Conservation (phyloP, 2,329 filamentous ascomycete species). For the Aspergillus vadensis region DNA sequence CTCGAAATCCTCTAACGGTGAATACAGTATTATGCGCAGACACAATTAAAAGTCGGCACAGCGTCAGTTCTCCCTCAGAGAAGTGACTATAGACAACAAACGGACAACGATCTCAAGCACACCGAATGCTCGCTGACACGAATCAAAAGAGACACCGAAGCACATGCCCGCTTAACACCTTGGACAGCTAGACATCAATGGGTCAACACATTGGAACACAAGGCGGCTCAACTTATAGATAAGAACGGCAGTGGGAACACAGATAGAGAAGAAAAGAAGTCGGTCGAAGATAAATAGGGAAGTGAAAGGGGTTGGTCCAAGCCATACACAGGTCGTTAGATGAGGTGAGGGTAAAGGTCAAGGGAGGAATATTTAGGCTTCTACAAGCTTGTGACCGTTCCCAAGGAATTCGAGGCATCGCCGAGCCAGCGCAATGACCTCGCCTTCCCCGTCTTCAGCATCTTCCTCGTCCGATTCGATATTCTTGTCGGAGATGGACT, state of each 20-base stretch:
- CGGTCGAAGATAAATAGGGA: slow-evolving; percentile 6
- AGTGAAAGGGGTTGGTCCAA: slow-evolving; percentile 19
- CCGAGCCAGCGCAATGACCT: slow-evolving; percentile 88
- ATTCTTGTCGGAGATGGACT: slow-evolving; percentile 83
- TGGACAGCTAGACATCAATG: slow-evolving; percentile 23
- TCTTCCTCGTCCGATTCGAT: slow-evolving; percentile 84
- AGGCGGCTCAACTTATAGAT: slow-evolving; percentile 13
- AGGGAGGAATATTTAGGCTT: slow-evolving; percentile 57
- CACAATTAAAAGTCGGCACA: slow-evolving; percentile 25
- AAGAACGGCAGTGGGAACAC: background rate
- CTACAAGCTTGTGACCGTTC: slow-evolving; percentile 78
- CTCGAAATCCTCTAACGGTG: slow-evolving; percentile 29
- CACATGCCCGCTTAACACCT: slow-evolving; percentile 38
- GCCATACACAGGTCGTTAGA: slow-evolving; percentile 5
- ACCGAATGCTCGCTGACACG: slow-evolving; percentile 39
- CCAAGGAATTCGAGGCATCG: slow-evolving; percentile 85
- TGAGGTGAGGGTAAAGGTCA: too few relatives aligned
- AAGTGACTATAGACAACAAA: slow-evolving; percentile 16
- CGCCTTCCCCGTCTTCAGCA: slow-evolving; percentile 86
- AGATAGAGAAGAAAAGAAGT: slow-evolving; percentile 19
- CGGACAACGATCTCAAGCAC: slow-evolving; percentile 21
- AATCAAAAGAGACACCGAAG: slow-evolving; percentile 28
- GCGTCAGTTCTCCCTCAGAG: slow-evolving; percentile 14
- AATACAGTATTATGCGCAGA: slow-evolving; percentile 33
- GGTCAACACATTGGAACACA: slow-evolving; percentile 15